Percentiles rank a stretch among this genome's conserved stretches.
phyloP scores from a whole-genome alignment of 1,139 yeast genomes.

The Saccharomyces hybrid region DNA sequence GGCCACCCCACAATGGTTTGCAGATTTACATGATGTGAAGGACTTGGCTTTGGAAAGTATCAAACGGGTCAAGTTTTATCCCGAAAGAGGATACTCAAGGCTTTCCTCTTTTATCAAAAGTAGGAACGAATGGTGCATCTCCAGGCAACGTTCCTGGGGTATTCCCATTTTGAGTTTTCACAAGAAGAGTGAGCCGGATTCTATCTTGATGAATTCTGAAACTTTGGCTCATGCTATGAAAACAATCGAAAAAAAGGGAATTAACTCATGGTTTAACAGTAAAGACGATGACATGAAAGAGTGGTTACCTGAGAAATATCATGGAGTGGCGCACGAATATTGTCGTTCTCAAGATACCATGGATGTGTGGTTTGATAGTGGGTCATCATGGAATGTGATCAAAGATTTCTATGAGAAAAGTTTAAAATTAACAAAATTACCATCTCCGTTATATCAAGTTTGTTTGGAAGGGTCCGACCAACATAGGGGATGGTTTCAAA shows the following conservation, averaged over 20 bases:
- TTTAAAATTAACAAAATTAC: slow-evolving; percentile 22
- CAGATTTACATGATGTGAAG: slow-evolving; percentile 73
- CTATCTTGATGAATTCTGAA: slow-evolving; percentile 29
- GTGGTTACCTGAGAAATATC: slow-evolving; percentile 61
- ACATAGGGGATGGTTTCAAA: slow-evolving; percentile 98
- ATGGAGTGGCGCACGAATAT: slow-evolving; percentile 37
- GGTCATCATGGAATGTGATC: slow-evolving; percentile 81
- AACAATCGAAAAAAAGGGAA: slow-evolving; percentile 38
- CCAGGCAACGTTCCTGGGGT: slow-evolving; percentile 97
- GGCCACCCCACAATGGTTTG: slow-evolving; percentile 96
- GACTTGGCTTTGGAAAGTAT: slow-evolving; percentile 52
- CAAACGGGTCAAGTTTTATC: slow-evolving; percentile 57
- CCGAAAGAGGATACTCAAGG: slow-evolving; percentile 64
- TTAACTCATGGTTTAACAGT: slow-evolving; percentile 71
- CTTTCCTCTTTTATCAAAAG: slow-evolving; percentile 63
- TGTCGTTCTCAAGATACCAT: slow-evolving; percentile 78
- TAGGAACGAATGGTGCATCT: slow-evolving; percentile 95
- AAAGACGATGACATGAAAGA: slow-evolving; percentile 45
- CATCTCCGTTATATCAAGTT: slow-evolving; percentile 53
- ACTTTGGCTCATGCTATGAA: slow-evolving; percentile 31
- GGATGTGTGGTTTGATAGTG: slow-evolving; percentile 99
- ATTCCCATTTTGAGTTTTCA: slow-evolving; percentile 91
- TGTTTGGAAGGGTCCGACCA: slow-evolving; percentile 95
- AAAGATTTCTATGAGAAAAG: slow-evolving; percentile 34
- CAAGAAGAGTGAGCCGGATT: slow-evolving; percentile 39